Conservation (phyloP, 129 eudicot genomes). For the Tagetes patula region DNA sequence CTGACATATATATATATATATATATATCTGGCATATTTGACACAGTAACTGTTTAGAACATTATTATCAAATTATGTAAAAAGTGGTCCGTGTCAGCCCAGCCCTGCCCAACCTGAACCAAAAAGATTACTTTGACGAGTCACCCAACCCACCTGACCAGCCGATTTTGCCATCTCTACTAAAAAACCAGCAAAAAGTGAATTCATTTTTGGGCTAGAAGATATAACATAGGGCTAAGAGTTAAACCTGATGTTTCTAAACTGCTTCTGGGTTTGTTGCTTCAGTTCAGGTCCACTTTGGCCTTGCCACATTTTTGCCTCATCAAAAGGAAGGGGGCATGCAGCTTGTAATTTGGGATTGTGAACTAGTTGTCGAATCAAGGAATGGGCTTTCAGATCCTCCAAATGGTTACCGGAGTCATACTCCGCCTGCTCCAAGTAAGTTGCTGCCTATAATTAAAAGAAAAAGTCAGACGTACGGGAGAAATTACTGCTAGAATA, state of each 20-base stretch:
- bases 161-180: background rate
- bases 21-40: background rate
- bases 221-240: background rate
- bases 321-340: conserved; percentile 90
- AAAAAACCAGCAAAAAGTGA: background rate
- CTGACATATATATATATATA: background rate
- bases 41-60: background rate
- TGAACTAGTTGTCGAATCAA: conserved; percentile 61
- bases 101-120: background rate
- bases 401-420: conserved; percentile 70
- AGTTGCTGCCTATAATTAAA: conserved; percentile 52
- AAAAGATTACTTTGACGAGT: background rate
- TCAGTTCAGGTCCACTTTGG: conserved; percentile 77
- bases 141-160: background rate
- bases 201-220: background rate
- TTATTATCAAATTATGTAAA: background rate
- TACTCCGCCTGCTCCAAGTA: conserved; percentile 94
- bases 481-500: conserved; percentile 9
- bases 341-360: conserved; percentile 73
- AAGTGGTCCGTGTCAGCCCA: background rate
- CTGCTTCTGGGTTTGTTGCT: conserved; percentile 78
- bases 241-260: conserved; percentile 72
- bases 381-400: conserved; percentile 81
- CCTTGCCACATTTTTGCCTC: conserved; percentile 93
- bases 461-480: conserved; percentile 7